Percentiles rank a stretch among this genome's conserved stretches.
Conservation (phyloP, 768 basidiomycete genomes). For the Kondoa subrosea region DNA sequence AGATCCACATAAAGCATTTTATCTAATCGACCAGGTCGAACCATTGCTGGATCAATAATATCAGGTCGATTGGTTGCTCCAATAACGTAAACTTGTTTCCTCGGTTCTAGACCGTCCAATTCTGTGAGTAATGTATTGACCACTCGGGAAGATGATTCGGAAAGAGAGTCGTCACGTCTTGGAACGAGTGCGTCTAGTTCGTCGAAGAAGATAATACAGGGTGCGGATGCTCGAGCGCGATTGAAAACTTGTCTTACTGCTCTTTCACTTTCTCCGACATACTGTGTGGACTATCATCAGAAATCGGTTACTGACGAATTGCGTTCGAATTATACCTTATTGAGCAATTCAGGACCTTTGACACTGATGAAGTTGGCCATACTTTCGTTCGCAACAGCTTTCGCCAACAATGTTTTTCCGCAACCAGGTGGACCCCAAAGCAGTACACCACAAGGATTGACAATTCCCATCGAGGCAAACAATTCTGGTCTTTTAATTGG, state of each 20-base stretch:
- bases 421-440: conserved; percentile 99
- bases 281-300: conserved; percentile 39
- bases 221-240: conserved; percentile 77
- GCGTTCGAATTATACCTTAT: conserved; percentile 53
- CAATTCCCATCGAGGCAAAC: conserved; percentile 74
- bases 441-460: conserved; percentile 77
- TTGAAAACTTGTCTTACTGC: conserved; percentile 90
- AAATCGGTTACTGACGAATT: background rate
- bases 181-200: conserved; percentile 93
- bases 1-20: conserved; percentile 94
- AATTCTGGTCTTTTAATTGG: conserved; percentile 79
- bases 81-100: conserved; percentile 59
- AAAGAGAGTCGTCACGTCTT: conserved; percentile 63
- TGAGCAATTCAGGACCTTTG: conserved; percentile 88
- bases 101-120: conserved; percentile 54
- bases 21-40: conserved; percentile 79
- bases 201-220: conserved; percentile 87
- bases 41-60: conserved; percentile 79
- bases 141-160: conserved; percentile 41
- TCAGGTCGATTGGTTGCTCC: conserved; percentile 93
- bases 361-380: conserved; percentile 94
- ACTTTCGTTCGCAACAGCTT: conserved; percentile 92
- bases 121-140: conserved; percentile 89
- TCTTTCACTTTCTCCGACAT: conserved; percentile 90
- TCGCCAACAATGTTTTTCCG: conserved; percentile 92